Evolutionary conservation across 2,329 filamentous ascomycete species (phyloP), one percentile per base, ranked within the genome.

Genomic region (Sclerotinia subarctica): DNA sequence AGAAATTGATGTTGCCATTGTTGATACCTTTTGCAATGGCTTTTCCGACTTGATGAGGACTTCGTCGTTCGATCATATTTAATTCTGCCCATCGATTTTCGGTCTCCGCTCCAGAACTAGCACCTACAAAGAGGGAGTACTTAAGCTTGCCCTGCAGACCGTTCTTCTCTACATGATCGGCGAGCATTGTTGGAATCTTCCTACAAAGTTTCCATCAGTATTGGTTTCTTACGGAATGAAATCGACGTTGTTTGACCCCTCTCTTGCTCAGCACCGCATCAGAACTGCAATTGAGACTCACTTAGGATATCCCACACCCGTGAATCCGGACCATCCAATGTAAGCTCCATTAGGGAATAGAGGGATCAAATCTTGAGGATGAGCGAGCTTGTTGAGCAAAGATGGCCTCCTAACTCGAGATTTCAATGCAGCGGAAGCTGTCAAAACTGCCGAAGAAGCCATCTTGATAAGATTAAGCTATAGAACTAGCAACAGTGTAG

Each of bases 11-110:
- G 73, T 90, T 85, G 54, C 93, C 93, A 74, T 90, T 88, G 79
- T 96, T 96, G 81, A 96, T 96, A 13, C 93, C 93, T 82, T 92
- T 94, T 70, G 93, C 87, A 72, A 96, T 96, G 69, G 91, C 86
- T 82, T 96, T 96, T 77, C 93, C 93, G 70, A 96, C 93, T 78
- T 96, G 93, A 81, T 96, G 93, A 67, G 93, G 93, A 73, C 87
- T 86, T 68, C 93, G 86, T 68, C 92, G 85, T 81, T 94, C 90
- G 75, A 96, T 96, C 93, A 96, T 96, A 80, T 96, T 90, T 71
- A 94, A 82, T 5, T 82, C 80, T n/a, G 93, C 93, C 93, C 93
- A 96, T 79, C 93, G 85, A 80, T 95, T 95, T 82, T 96, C 93
- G 0, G 93, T 96, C 81, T 78, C 93, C 24, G 92, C 90, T 49